These are phyloP conservation scores for Parachaetomium inaequale DNA, from an alignment of 495 filamentous ascomycete genomes.

Conservation along the genomic window DNA sequence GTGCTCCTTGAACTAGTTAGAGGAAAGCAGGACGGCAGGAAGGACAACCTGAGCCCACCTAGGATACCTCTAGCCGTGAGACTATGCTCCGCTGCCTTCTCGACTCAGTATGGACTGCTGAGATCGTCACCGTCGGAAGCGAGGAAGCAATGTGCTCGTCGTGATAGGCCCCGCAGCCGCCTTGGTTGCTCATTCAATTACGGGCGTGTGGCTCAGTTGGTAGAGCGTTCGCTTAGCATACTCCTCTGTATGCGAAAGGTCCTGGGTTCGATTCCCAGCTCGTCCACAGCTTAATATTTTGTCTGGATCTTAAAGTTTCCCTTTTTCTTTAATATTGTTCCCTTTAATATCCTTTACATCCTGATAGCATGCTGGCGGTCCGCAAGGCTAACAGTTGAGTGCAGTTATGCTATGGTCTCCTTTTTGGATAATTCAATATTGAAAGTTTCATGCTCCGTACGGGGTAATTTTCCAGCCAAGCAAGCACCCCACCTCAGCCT, in stretches of 20 bases:
- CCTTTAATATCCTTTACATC: too few relatives aligned
- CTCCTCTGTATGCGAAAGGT: constrained; percentile 26
- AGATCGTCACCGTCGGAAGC: too few relatives aligned
- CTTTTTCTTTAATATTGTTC: not conserved
- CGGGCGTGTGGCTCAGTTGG: constrained; percentile 27
- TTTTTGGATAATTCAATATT: not conserved
- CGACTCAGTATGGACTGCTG: too few relatives aligned
- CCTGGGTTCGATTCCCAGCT: constrained; percentile 31
- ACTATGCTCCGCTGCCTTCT: too few relatives aligned
- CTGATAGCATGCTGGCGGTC: too few relatives aligned
- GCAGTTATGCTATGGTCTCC: not conserved
- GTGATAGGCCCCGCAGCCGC: not conserved
- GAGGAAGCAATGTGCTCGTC: not conserved
- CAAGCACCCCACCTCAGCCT: not conserved
- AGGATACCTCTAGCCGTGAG: not conserved
- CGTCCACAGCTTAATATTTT: constrained; percentile 20
- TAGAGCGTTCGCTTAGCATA: constrained; percentile 32
- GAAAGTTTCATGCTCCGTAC: not conserved
- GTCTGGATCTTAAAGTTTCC: not conserved
- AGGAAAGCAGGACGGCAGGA: too few relatives aligned
- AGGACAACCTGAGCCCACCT: too few relatives aligned
- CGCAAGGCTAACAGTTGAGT: too few relatives aligned
- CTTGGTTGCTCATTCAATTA: not conserved
- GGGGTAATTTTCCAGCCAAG: not conserved
- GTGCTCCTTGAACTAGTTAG: too few relatives aligned